Evolutionary conservation across 2,329 filamentous ascomycete genomes (phyloP).

Genomic region (Epicoccum nigrum): DNA sequence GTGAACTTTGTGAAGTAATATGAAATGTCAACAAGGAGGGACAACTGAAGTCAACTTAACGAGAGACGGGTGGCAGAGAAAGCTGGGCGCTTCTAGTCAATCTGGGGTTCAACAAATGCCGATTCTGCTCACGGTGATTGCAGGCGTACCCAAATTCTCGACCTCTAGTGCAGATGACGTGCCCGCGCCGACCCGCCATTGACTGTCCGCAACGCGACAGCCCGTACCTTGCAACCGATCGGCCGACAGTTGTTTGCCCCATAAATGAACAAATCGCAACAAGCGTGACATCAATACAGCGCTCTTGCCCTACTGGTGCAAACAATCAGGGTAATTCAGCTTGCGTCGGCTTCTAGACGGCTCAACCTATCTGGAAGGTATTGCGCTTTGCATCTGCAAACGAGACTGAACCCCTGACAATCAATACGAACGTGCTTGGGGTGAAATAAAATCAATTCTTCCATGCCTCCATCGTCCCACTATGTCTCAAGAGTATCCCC

Average conservation of each 20-base stretch:
- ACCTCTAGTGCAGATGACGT: slow-evolving; percentile 20
- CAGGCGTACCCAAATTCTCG: slow-evolving; percentile 16
- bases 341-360: too few relatives aligned
- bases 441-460: slow-evolving; percentile 10
- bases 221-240: slow-evolving; percentile 16
- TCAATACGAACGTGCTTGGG: not conserved
- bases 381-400: not conserved
- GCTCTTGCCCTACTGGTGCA: too few relatives aligned
- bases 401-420: not conserved
- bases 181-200: slow-evolving; percentile 16
- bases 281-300: not conserved
- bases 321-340: too few relatives aligned
- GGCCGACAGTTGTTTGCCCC: slow-evolving; percentile 7
- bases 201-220: slow-evolving; percentile 12
- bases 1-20: not conserved
- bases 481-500: slow-evolving; percentile 4
- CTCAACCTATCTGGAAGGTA: too few relatives aligned
- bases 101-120: slow-evolving; percentile 11
- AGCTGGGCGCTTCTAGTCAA: slow-evolving; percentile 2
- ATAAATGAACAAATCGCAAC: not conserved
- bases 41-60: not conserved
- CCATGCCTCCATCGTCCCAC: not conserved
- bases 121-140: slow-evolving; percentile 10
- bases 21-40: not conserved
- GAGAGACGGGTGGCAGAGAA: not conserved